A percentile compares a stretch with the other conserved stretches of the same genome.
Evolutionary conservation across 177 flowering plant genomes (phyloP).

Genomic region (Telopea speciosissima): DNA sequence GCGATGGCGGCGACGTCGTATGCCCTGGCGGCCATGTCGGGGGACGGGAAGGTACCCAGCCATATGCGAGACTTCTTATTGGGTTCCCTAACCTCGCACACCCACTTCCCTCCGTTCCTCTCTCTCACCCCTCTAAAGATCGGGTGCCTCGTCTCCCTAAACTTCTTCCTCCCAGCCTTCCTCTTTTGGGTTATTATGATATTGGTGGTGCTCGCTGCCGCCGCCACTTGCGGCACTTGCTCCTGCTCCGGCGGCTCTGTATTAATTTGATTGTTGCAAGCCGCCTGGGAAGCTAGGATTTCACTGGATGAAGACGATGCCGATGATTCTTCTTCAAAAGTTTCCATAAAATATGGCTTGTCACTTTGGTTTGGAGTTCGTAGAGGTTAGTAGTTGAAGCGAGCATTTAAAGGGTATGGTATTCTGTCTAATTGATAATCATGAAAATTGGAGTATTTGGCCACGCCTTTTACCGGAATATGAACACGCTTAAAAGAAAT

Average conservation of each 20-base stretch:
- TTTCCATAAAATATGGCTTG: too few relatives aligned
- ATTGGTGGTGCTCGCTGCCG: too few relatives aligned
- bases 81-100: slow-evolving; percentile 40
- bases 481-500: too few relatives aligned
- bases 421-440: too few relatives aligned
- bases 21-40: slow-evolving; percentile 53
- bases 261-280: background rate
- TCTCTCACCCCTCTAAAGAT: slow-evolving; percentile 37
- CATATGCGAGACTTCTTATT: slow-evolving; percentile 32
- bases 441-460: too few relatives aligned
- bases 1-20: slow-evolving; percentile 44
- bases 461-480: too few relatives aligned
- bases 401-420: too few relatives aligned
- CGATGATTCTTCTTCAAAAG: background rate
- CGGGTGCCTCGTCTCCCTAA: slow-evolving; percentile 40
- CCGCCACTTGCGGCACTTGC: background rate
- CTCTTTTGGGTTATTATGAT: slow-evolving; percentile 8
- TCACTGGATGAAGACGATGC: background rate
- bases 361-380: too few relatives aligned
- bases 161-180: slow-evolving; percentile 38
- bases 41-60: slow-evolving; percentile 43
- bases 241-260: background rate
- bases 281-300: background rate
- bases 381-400: too few relatives aligned
- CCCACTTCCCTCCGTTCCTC: slow-evolving; percentile 44